A percentile compares a stretch with the other conserved stretches of the same genome.
Evolutionary conservation across 768 basidiomycete genomes (phyloP).

Genomic region (Termitomyces heimii): DNA sequence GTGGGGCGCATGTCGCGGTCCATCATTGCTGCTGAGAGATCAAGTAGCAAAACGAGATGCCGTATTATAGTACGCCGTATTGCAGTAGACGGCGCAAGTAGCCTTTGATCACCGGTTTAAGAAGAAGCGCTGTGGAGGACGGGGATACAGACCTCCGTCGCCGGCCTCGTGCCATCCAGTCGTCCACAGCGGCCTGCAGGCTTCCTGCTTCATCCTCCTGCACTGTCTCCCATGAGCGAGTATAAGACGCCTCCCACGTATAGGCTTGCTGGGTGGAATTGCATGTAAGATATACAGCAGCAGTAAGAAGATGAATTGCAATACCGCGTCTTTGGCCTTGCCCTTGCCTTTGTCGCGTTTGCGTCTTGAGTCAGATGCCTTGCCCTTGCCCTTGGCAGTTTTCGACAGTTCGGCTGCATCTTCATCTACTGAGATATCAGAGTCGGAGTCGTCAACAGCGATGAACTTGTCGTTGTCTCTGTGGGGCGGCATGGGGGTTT

Average conservation of each 20-base stretch:
- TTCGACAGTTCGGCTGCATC: slow-evolving; percentile 28
- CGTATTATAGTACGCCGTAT: slow-evolving; percentile 95
- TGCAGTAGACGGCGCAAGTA: slow-evolving; percentile 78
- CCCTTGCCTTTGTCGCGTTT: slow-evolving; percentile 41
- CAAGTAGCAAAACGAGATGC: slow-evolving; percentile 88
- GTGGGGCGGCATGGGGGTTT: slow-evolving; percentile 25
- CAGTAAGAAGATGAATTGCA: background rate
- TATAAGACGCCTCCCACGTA: slow-evolving; percentile 95
- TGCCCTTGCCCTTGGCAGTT: slow-evolving; percentile 43
- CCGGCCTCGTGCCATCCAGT: slow-evolving; percentile 79
- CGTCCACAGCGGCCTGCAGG: slow-evolving; percentile 84
- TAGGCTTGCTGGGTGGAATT: slow-evolving; percentile 58
- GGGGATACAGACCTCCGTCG: slow-evolving; percentile 60
- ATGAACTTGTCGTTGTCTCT: slow-evolving; percentile 34
- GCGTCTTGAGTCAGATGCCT: slow-evolving; percentile 18
- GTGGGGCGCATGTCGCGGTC: slow-evolving; percentile 96
- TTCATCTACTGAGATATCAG: slow-evolving; percentile 60
- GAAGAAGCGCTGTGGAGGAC: background rate
- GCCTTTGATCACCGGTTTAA: slow-evolving; percentile 30
- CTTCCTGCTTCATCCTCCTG: slow-evolving; percentile 95
- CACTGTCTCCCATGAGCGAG: slow-evolving; percentile 94
- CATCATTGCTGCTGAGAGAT: slow-evolving; percentile 87
- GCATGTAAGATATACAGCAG: slow-evolving; percentile 2
- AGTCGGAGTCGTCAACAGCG: slow-evolving; percentile 59
- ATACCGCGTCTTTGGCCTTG: slow-evolving; percentile 47